These are phyloP conservation scores for Butyriboletus loyo DNA, from an alignment of 768 basidiomycete genomes.

Conservation along the genomic window DNA sequence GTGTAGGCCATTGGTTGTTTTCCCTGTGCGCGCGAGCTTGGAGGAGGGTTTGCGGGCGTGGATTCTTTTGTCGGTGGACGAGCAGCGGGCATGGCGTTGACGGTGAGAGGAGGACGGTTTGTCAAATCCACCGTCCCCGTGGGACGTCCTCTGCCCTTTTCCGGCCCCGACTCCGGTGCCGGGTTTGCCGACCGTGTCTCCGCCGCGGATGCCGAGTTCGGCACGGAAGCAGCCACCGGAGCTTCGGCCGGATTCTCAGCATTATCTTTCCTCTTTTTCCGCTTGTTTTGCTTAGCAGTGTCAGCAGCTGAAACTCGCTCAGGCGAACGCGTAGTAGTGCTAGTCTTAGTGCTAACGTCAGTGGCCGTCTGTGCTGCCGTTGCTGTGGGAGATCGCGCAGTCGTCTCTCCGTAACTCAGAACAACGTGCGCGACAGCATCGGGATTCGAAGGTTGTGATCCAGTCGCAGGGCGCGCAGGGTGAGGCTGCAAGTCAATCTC, in stretches of 20 bases:
- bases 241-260: constrained; percentile 20
- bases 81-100: constrained; percentile 42
- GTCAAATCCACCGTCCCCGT: constrained; percentile 34
- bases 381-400: constrained; percentile 11
- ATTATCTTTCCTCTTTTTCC: constrained; percentile 44
- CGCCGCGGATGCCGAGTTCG: constrained; percentile 24
- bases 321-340: constrained; percentile 21
- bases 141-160: constrained; percentile 32
- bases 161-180: constrained; percentile 34
- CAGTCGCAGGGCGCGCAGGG: constrained; percentile 19
- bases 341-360: constrained; percentile 30
- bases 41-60: constrained; percentile 41
- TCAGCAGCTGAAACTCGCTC: constrained; percentile 15
- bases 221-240: constrained; percentile 27
- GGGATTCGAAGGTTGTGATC: constrained; percentile 17
- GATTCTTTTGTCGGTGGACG: constrained; percentile 39
- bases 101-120: constrained; percentile 38
- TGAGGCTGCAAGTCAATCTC: constrained; percentile 29
- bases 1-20: constrained; percentile 88
- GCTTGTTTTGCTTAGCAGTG: constrained; percentile 32
- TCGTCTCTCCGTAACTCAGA: constrained; percentile 39
- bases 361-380: constrained; percentile 7
- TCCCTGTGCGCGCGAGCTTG: constrained; percentile 81
- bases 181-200: constrained; percentile 24
- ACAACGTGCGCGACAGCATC: constrained; percentile 37